Evolutionary conservation across 2,329 filamentous ascomycete species (phyloP).

Genomic region (Ophiostoma sp.): DNA sequence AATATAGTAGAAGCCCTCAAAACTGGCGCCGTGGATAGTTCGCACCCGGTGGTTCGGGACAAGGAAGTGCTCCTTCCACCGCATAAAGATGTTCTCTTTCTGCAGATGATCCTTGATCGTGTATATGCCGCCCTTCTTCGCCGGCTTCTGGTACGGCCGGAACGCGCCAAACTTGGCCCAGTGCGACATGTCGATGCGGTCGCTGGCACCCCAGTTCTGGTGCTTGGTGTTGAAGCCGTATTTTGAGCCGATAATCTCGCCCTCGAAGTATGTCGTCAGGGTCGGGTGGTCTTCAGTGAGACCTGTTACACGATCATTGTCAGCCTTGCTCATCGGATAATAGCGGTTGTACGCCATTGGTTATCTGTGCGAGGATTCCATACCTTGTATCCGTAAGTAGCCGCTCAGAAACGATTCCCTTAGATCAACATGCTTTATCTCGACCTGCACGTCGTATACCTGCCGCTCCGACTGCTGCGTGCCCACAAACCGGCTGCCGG

Average conservation of each 20-base stretch:
- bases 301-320: conserved; percentile 46
- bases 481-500: conserved; percentile 82
- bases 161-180: conserved; percentile 90
- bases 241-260: conserved; percentile 92
- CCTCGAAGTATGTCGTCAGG: conserved; percentile 97
- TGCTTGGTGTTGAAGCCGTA: conserved; percentile 92
- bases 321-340: background rate
- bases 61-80: conserved; percentile 98
- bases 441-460: conserved; percentile 91
- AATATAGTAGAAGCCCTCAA: conserved; percentile 98
- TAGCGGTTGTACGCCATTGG: background rate
- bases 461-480: conserved; percentile 91
- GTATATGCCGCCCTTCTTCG: conserved; percentile 53
- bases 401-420: conserved; percentile 90
- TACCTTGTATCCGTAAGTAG: conserved; percentile 92
- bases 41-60: conserved; percentile 90
- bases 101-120: conserved; percentile 66
- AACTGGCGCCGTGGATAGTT: conserved; percentile 89
- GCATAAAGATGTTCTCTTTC: conserved; percentile 91
- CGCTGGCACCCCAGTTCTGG: conserved; percentile 82
- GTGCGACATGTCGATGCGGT: conserved; percentile 87
- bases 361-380: conserved; percentile 11
- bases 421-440: conserved; percentile 95
- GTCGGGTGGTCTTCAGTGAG: conserved; percentile 93
- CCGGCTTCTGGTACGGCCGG: conserved; percentile 62